Base-by-base conservation (phyloP, 352 stramenopile genomes). In the Elongisporangium anandrum region DNA sequence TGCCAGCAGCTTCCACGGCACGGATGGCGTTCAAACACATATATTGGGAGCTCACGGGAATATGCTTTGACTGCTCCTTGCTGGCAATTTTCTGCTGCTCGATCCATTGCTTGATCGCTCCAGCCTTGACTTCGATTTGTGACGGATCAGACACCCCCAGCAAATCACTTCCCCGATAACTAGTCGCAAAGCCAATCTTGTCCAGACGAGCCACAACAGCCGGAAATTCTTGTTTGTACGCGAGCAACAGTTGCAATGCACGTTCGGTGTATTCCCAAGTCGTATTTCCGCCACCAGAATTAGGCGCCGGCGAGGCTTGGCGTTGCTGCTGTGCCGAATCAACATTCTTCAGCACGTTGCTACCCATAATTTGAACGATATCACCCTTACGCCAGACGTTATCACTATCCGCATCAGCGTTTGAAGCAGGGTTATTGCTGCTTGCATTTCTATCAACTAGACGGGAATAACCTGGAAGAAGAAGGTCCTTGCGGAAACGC, bases 211-310 rank as follows among this genome's bases (percentile, higher is more conserved):
- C 70, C 69, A 99, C 96, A 22, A 99, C 69, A 4, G 90, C 79
- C 7, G 97, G 96, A 61, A 99, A 99, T 56, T 90, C 77, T 19
- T 89, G 83, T 63, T 95, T 86, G 72, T 98, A 99, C 6, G 84
- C 87, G 10, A 88, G 81, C 51, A 99, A 83, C 39, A 99, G 82
- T 17, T 95, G 76, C 21, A 99, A 81, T 6, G 97, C 97, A 39
- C 93, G 96, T 52, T 97, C 90, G 3, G 95, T 98, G 73, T 98
- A 99, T 76, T 99, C 95, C 96, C 97, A 99, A n/a, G 71, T 75
- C 4, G 74, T 87, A 47, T 69, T 50, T 48, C 63, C 64, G 4
- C 63, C 59, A 17, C 34, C 34, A 45, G 34, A 3, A 45, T 16
- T 45, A 16, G 34, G 34, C 34, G 34, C 16, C 10, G 34, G 34